A percentile compares a stretch with the other conserved stretches of the same genome.
Evolutionary conservation across 306 rosid species (phyloP).

Genomic region (Dalbergia cochinchinensis): DNA sequence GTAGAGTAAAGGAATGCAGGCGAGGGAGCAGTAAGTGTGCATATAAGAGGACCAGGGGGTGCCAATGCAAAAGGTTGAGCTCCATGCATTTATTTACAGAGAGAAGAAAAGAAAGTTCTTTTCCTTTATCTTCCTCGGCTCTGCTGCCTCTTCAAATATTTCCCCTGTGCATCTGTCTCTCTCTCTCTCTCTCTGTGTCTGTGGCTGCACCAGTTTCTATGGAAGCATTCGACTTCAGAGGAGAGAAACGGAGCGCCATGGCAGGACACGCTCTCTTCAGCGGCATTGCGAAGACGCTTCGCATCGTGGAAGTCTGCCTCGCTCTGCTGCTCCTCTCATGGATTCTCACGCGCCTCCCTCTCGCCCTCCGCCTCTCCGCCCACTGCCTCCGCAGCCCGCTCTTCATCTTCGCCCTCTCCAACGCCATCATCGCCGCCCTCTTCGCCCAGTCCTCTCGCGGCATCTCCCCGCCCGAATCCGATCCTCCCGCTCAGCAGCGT

Average conservation of each 20-base stretch:
- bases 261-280: slow-evolving; percentile 46
- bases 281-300: slow-evolving; percentile 58
- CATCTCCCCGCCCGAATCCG: not conserved
- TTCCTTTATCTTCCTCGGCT: not conserved
- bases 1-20: not conserved
- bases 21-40: not conserved
- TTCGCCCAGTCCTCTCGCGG: slow-evolving; percentile 57
- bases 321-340: slow-evolving; percentile 58
- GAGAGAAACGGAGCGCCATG: slow-evolving; percentile 43
- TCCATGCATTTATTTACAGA: not conserved
- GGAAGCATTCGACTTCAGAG: slow-evolving; percentile 54
- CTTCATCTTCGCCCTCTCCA: slow-evolving; percentile 74
- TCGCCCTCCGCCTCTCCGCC: slow-evolving; percentile 56
- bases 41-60: not conserved
- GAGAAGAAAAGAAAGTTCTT: not conserved
- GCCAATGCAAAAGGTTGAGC: not conserved
- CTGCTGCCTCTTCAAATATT: slow-evolving; percentile 27
- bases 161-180: not conserved
- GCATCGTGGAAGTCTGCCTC: slow-evolving; percentile 52
- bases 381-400: slow-evolving; percentile 63
- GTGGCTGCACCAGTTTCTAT: slow-evolving; percentile 2
- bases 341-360: slow-evolving; percentile 69
- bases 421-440: slow-evolving; percentile 72
- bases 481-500: not conserved
- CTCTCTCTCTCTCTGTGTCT: not conserved